Base-by-base conservation (phyloP, 1,284 basidiomycete genomes). In the Puccinia novopanici region DNA sequence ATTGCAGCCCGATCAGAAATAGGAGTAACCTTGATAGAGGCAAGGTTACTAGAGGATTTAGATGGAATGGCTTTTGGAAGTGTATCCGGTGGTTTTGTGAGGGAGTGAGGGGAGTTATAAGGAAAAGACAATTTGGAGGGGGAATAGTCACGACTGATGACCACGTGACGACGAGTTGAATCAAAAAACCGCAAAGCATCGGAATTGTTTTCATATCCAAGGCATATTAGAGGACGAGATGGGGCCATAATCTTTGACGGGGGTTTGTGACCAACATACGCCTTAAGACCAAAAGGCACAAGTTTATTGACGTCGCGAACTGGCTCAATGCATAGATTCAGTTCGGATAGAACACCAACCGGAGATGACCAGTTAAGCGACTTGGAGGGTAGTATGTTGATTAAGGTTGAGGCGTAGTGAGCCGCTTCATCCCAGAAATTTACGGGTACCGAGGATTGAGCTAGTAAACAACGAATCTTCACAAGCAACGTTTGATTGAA, bases 171-270 rank as follows among this genome's bases (percentile, higher is more conserved):
- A 3, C 13, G 22, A n/a, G 27, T 72, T 6, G 52, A 22, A 22
- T 72, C 52, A 34, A 72, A 72, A 27, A 72, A 72, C 13, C 70
- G 8, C 3, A n/a, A 9, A 2, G 70, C 70, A 72, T 72, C 52
- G 13, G 70, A 72, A 17, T 30, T 15, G n/a, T 4, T 17, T 72
- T 72, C 48, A 54, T 27, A 72, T 4, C 48, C 48, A 15, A 72
- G 42, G 54, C 27, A 54, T 0, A 52, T 34, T 5, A 72, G n/a
- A 0, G 70, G 70, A 0, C 24, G 6, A 13, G 45, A 52, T 0
- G 70, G 70, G 0, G 54, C 52, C 13, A 3, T 17, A 12, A 57
- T 59, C 59, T 74, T 74, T 30, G 68, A 71, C 1, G 37, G 34
- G 5, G 34, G 63, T 15, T 30, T 34, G 34, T 34, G 34, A 34